Base-by-base conservation (phyloP, 441 rosid species). In the Populus hybrid region DNA sequence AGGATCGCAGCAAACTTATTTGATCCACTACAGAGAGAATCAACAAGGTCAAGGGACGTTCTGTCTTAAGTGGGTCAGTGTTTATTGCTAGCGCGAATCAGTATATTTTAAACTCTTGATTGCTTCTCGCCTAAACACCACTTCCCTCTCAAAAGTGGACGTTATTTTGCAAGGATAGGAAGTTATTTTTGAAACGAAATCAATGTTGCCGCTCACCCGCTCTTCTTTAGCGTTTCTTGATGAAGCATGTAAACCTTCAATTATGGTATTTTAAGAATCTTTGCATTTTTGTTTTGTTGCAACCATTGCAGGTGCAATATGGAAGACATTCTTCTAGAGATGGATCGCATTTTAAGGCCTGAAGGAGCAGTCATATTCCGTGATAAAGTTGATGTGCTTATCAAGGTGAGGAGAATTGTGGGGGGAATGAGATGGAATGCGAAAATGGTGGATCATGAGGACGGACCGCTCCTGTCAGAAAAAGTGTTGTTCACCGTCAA, bases 361-460 rank as follows among this genome's bases (percentile, higher is more conserved):
- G 97, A 95, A 85, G 97, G 97, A 19, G 75, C 93, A 71, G 88
- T 95, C 79, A 88, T 95, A 34, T 71, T 92, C 84, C 89, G 98
- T 59, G 99, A 95, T 18, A 88, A 86, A 64, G 95, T 87, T 0
- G 92, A 90, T 75, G 86, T 88, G 35, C 84, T 95, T 79, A 89
- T 89, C 82, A 89, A 89, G 84, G 94, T 94, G 70, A 88, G 85
- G 78, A 89, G 85, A 80, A 84, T 92, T 1, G 87, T 87, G 0
- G 79, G 85, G 81, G 95, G 94, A 80, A 95, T 95, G 93, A 89
- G 98, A 82, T 95, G 98, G 99, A 92, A 89, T 35, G 84, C 92
- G 26, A 95, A 91, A 80, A 78, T 95, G 86, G 83, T 86, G 81
- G 99, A 95, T 86, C 97, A 94, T 6, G 99, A 95, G 84, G 99